Base-by-base conservation (phyloP, 306 rosid species). In the Cicer cuneatum region DNA sequence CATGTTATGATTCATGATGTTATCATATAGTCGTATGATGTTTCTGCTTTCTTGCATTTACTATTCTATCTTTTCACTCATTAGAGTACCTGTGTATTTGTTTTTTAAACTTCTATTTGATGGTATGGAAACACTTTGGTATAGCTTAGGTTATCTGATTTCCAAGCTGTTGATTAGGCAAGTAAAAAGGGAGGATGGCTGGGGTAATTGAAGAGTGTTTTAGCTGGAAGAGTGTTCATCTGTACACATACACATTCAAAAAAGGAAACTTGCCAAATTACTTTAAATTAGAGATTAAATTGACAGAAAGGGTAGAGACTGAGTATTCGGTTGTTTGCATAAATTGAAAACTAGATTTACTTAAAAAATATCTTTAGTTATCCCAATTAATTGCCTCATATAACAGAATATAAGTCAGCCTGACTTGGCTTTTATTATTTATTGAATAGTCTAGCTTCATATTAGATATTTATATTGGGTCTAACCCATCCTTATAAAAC, bases 1-100 rank as follows among this genome's bases (percentile, higher is more conserved):
- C 66, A 37, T 76, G 58, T 48, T n/a, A 48, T 73, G 74, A 63
- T 69, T 54, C 71, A 14, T 33, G 42, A 47, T 54, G n/a, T 63
- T 45, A 54, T 15, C 64, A 19, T 54, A 33, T 57, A 16, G 21
- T 71, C 57, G 14, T 79, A 59, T 65, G 29, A 51, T 63, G 76
- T 65, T 53, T 80, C 40, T 18, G 15, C 39, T 10, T 69, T 58
- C 18, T 7, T 76, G 38, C 51, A 8, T 61, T 45, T 60, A 14
- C 37, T 39, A 60, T 73, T 43, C n/a, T 40, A 41, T 21, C 58
- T 21, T 48, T 51, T 68, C 21, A 5, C 62, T 29, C 39, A 8
- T 67, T 69, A 56, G 62, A 60, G 53, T 68, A 24, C 24, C 29
- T 5, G 40, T 39, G 43, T 38, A 8, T 39, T 67, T 19, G 49